Evolutionary conservation across 495 filamentous ascomycete species (phyloP).

Genomic region (Neurospora pannonica): DNA sequence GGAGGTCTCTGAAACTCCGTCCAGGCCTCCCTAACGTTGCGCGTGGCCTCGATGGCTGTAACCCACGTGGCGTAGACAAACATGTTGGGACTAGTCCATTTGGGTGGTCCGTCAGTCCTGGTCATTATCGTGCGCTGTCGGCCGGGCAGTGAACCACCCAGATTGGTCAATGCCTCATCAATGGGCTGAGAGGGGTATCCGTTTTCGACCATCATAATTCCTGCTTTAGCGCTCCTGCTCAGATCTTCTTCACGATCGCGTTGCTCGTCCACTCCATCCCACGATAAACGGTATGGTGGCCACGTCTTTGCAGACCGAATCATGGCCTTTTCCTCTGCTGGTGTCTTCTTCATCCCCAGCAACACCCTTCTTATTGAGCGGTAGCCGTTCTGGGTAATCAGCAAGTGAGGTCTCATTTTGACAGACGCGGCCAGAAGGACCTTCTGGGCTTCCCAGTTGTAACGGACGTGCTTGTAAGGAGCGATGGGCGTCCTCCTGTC

Average conservation of each 20-base stretch:
- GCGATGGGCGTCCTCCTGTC: constrained; percentile 13
- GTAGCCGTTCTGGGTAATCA: constrained; percentile 28
- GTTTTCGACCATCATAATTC: constrained; percentile 28
- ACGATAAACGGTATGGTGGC: constrained; percentile 35
- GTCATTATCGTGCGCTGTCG: constrained; percentile 34
- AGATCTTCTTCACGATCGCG: constrained; percentile 30
- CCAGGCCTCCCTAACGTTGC: constrained; percentile 39
- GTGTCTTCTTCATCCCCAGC: constrained; percentile 26
- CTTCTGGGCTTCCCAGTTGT: constrained; percentile 39
- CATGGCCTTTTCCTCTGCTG: constrained; percentile 25
- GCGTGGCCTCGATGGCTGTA: constrained; percentile 28
- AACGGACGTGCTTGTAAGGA: constrained; percentile 23
- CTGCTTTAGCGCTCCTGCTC: constrained; percentile 30
- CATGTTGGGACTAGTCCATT: constrained; percentile 12
- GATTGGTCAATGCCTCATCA: constrained; percentile 26
- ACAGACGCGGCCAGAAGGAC: constrained; percentile 29
- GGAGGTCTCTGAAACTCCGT: constrained; percentile 26
- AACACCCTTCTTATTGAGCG: constrained; percentile 31
- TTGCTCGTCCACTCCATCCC: constrained; percentile 36
- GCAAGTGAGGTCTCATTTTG: constrained; percentile 22
- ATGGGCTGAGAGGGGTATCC: constrained; percentile 27
- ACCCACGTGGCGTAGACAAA: constrained; percentile 29
- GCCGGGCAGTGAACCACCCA: constrained; percentile 26
- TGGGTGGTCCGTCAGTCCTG: constrained; percentile 16
- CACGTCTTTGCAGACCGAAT: constrained; percentile 31